phyloP scores from a whole-genome alignment of 1,139 yeast genomes.

The Taphrina betulina region DNA sequence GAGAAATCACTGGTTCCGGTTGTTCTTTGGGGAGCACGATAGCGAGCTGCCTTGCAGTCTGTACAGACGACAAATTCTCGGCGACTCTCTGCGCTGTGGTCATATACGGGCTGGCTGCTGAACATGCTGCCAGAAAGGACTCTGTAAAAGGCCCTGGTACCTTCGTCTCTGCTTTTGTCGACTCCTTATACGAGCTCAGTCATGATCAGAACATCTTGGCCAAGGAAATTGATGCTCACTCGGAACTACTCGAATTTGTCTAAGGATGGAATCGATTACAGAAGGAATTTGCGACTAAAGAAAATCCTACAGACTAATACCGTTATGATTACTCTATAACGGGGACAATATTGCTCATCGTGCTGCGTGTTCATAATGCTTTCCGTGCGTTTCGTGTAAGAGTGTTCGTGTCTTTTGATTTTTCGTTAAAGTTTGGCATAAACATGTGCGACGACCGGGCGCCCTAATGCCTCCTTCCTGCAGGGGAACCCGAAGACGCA shows the following conservation, averaged over 20 bases:
- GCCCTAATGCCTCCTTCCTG: background rate
- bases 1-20: slow-evolving; percentile 82
- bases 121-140: slow-evolving; percentile 49
- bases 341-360: too few species aligned
- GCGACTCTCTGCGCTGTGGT: slow-evolving; percentile 62
- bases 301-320: too few species aligned
- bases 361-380: too few species aligned
- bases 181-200: slow-evolving; percentile 38
- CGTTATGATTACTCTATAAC: too few species aligned
- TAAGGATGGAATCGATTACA: too few species aligned
- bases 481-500: background rate
- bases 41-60: slow-evolving; percentile 59
- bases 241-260: too few species aligned
- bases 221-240: too few species aligned
- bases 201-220: background rate
- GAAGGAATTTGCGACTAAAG: too few species aligned
- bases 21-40: slow-evolving; percentile 78
- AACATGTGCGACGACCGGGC: background rate
- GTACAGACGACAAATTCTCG: slow-evolving; percentile 47
- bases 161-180: slow-evolving; percentile 52
- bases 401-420: background rate
- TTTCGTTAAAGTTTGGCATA: background rate
- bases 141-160: slow-evolving; percentile 52
- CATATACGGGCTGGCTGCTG: slow-evolving; percentile 67
- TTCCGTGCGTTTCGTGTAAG: too few species aligned